A percentile compares a stretch with the other conserved stretches of the same genome.
Evolutionary conservation across 306 rosid genomes (phyloP).

Genomic region (Casuarina equisetifolia): DNA sequence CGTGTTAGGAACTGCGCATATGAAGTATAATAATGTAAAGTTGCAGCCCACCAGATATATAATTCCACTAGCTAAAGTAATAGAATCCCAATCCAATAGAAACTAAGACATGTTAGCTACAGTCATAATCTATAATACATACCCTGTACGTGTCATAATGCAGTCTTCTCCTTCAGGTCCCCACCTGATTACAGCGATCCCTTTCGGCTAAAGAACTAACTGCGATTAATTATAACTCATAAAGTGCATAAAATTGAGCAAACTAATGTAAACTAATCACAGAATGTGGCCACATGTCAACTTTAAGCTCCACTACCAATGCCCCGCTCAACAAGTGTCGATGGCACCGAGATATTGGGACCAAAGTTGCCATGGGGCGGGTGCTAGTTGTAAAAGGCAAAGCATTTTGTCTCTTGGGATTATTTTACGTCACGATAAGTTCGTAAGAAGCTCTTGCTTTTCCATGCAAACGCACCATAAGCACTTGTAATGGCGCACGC

Average conservation of each 20-base stretch:
- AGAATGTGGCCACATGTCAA: not conserved
- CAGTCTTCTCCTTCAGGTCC: not conserved
- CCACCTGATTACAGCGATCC: not conserved
- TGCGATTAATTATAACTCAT: not conserved
- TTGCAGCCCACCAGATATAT: too few species aligned
- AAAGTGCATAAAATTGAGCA: not conserved
- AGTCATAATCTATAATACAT: too few species aligned
- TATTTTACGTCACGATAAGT: not conserved
- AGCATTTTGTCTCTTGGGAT: not conserved
- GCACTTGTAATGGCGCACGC: not conserved
- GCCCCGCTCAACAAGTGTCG: not conserved
- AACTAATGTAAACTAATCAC: not conserved
- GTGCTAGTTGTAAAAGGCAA: not conserved
- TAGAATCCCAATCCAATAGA: too few species aligned
- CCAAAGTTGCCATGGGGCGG: not conserved
- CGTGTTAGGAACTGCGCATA: too few species aligned
- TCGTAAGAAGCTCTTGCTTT: not conserved
- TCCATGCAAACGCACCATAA: not conserved
- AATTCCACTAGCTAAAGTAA: too few species aligned
- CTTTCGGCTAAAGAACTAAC: slow-evolving; percentile 1
- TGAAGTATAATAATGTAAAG: too few species aligned
- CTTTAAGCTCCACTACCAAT: not conserved
- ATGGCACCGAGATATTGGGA: not conserved
- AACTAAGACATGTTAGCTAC: too few species aligned
- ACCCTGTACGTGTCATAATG: too few species aligned